phyloP scores from a whole-genome alignment of 2,329 filamentous ascomycete genomes.

The Alternaria angustiovoidea region DNA sequence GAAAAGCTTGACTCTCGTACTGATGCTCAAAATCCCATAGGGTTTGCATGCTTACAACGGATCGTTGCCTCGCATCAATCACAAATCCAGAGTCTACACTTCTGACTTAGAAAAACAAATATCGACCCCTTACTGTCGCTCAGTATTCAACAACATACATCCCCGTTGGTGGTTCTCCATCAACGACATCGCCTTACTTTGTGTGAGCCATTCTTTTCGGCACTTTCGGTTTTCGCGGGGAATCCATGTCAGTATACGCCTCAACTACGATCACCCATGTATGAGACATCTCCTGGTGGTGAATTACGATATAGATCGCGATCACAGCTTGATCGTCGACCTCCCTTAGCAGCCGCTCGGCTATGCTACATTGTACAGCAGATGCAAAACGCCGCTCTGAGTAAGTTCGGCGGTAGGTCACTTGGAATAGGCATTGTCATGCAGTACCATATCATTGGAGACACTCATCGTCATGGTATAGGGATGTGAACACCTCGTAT shows the following conservation, averaged over 20 bases:
- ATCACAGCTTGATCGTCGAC: background rate
- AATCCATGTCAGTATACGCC: background rate
- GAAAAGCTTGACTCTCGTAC: background rate
- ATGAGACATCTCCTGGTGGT: background rate
- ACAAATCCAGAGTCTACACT: background rate
- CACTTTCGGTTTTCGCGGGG: conserved; percentile 4
- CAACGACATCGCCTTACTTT: background rate
- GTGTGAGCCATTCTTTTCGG: background rate
- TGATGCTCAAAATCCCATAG: background rate
- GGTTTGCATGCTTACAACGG: background rate
- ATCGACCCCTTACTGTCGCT: background rate
- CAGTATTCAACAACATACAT: background rate
- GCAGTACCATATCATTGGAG: background rate
- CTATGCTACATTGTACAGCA: background rate
- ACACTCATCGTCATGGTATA: background rate
- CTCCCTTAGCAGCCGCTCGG: background rate
- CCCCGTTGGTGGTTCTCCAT: background rate
- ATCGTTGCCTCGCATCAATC: background rate
- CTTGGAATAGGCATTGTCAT: background rate
- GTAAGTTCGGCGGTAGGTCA: background rate
- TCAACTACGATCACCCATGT: background rate
- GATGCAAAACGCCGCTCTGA: background rate
- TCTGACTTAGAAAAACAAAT: background rate
- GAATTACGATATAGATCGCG: background rate
- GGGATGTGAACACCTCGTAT: background rate